phyloP scores from a whole-genome alignment of 495 filamentous ascomycete genomes.

The Penicillium desertorum region DNA sequence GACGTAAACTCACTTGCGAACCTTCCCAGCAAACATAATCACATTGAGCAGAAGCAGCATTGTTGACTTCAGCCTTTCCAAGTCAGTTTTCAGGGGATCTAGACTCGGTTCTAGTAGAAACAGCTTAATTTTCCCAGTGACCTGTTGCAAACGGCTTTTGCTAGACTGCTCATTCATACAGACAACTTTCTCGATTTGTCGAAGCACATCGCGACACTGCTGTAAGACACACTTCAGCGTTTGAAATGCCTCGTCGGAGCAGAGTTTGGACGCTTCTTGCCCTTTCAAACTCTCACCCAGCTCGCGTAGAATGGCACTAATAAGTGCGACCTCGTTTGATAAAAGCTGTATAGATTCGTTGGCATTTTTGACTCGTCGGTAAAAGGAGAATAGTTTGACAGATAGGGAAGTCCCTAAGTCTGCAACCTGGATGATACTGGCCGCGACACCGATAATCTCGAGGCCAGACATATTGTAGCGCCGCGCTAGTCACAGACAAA shows the following conservation, averaged over 20 bases:
- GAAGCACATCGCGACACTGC: conserved; percentile 30
- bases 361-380: conserved; percentile 31
- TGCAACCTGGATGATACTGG: conserved; percentile 39
- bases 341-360: conserved; percentile 31
- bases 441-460: conserved; percentile 30
- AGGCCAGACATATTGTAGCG: conserved; percentile 19
- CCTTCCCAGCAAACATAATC: conserved; percentile 34
- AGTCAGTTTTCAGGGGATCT: conserved; percentile 24
- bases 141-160: conserved; percentile 16
- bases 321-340: conserved; percentile 39
- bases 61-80: conserved; percentile 40
- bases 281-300: conserved; percentile 27
- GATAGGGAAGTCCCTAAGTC: conserved; percentile 37
- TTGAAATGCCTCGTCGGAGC: conserved; percentile 26
- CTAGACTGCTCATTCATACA: conserved; percentile 7
- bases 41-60: conserved; percentile 39
- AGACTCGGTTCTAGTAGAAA: conserved; percentile 28
- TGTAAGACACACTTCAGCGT: conserved; percentile 21
- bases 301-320: conserved; percentile 33
- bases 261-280: conserved; percentile 26
- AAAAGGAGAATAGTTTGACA: conserved; percentile 38
- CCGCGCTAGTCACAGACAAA: neutral
- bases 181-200: conserved; percentile 29
- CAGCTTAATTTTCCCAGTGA: conserved; percentile 19
- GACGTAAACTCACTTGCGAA: conserved; percentile 15